phyloP scores from a whole-genome alignment of 257 asterid species.

The Henckelia pumila region DNA sequence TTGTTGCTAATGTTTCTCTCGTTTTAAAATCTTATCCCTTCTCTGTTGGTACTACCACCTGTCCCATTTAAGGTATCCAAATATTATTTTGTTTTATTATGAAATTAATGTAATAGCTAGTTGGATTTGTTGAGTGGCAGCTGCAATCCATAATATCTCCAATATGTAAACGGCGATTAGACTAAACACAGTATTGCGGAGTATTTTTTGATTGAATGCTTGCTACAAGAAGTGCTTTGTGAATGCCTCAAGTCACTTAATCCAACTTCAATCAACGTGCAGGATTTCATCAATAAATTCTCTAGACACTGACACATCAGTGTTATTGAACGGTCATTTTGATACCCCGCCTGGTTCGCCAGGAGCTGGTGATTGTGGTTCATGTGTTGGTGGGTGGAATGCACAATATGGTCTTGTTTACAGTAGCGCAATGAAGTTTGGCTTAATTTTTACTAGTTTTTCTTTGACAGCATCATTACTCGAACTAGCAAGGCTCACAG shows the following conservation, averaged over 20 bases:
- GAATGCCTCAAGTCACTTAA: slow-evolving; percentile 4
- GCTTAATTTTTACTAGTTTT: slow-evolving; percentile 31
- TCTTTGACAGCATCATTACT: slow-evolving; percentile 80
- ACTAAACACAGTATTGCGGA: slow-evolving; percentile 6
- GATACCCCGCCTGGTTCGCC: slow-evolving; percentile 93
- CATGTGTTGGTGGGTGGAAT: slow-evolving; percentile 83
- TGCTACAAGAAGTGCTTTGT: slow-evolving; percentile 4
- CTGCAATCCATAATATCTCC: neutral
- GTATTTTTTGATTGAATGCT: slow-evolving; percentile 6
- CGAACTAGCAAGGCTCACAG: slow-evolving; percentile 74
- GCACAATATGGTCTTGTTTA: slow-evolving; percentile 6
- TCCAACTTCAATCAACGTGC: slow-evolving; percentile 31
- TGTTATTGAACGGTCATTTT: slow-evolving; percentile 84
- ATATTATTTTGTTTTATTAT: no score
- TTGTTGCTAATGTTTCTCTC: neutral
- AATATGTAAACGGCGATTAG: neutral
- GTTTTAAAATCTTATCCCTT: slow-evolving; percentile 5
- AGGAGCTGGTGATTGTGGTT: slow-evolving; percentile 99
- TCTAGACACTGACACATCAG: slow-evolving; percentile 68
- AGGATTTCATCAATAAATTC: slow-evolving; percentile 82
- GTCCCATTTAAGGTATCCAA: neutral
- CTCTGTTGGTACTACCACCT: slow-evolving; percentile 7
- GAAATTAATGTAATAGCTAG: neutral
- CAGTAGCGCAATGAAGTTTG: slow-evolving; percentile 1
- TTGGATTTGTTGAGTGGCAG: slow-evolving; percentile 8